These are phyloP conservation scores for Blastobotrys indianensis DNA, from an alignment of 1,139 yeast species.

Conservation along the genomic window DNA sequence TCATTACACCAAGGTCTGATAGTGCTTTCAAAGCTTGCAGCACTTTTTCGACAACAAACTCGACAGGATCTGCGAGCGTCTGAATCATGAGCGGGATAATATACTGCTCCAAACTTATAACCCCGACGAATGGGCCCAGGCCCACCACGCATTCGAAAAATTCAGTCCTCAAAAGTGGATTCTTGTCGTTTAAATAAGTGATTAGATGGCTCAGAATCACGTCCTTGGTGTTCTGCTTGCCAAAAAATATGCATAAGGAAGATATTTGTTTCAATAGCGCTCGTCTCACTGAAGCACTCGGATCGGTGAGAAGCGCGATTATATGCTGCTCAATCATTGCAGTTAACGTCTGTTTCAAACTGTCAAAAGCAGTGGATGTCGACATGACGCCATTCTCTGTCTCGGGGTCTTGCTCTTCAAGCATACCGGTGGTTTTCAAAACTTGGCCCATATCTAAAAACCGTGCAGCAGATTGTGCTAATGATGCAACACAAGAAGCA, in stretches of 20 bases:
- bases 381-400: conserved; percentile 38
- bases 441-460: conserved; percentile 64
- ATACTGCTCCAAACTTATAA: conserved; percentile 78
- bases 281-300: conserved; percentile 58
- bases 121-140: conserved; percentile 75
- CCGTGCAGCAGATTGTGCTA: conserved; percentile 57
- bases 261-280: conserved; percentile 63
- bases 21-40: conserved; percentile 59
- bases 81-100: conserved; percentile 79
- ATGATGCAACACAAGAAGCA: conserved; percentile 66
- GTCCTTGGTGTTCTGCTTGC: conserved; percentile 83
- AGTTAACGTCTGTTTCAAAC: conserved; percentile 30
- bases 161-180: conserved; percentile 58
- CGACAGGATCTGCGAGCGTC: conserved; percentile 77
- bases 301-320: conserved; percentile 62
- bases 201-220: conserved; percentile 83
- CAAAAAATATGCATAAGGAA: conserved; percentile 76
- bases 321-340: conserved; percentile 53
- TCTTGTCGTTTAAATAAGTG: conserved; percentile 80
- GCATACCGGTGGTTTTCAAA: conserved; percentile 42
- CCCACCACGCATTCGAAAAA: conserved; percentile 74
- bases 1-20: conserved; percentile 49
- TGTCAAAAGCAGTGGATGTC: conserved; percentile 33
- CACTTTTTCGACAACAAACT: conserved; percentile 72
- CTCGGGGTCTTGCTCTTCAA: conserved; percentile 37